A percentile compares a stretch with the other conserved stretches of the same genome.
phyloP scores from a whole-genome alignment of 306 rosid species.

The Begonia loranthoides region DNA sequence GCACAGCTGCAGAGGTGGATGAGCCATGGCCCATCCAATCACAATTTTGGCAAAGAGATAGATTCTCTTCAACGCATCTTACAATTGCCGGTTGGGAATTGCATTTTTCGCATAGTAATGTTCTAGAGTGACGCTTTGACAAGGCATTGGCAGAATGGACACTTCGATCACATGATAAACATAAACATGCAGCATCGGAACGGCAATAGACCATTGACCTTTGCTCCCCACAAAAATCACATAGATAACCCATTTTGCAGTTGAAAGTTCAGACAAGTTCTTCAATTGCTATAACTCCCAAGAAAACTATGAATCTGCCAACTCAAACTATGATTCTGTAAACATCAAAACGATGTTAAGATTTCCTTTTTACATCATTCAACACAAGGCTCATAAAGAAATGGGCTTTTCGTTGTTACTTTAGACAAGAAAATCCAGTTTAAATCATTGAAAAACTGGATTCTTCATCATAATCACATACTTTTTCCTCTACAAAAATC shows the following conservation, averaged over 20 bases:
- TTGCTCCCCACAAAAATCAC: slow-evolving; percentile 87
- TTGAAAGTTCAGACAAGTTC: neutral
- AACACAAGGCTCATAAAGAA: too few relatives aligned
- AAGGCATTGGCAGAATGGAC: slow-evolving; percentile 93
- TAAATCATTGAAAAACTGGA: too few relatives aligned
- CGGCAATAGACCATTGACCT: slow-evolving; percentile 93
- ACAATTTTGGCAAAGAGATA: slow-evolving; percentile 92
- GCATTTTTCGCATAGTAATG: slow-evolving; percentile 81
- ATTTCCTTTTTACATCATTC: too few relatives aligned
- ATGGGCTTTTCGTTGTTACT: too few relatives aligned
- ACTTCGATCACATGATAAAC: slow-evolving; percentile 85
- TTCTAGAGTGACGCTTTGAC: slow-evolving; percentile 82
- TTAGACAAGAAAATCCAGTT: too few relatives aligned
- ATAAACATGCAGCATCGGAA: slow-evolving; percentile 81
- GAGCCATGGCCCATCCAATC: slow-evolving; percentile 79
- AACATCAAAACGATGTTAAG: too few relatives aligned
- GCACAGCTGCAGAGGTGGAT: slow-evolving; percentile 44
- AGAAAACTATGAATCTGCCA: too few relatives aligned
- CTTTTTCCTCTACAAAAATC: too few relatives aligned
- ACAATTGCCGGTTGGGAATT: slow-evolving; percentile 61
- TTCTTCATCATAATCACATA: too few relatives aligned
- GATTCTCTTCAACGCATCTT: slow-evolving; percentile 64
- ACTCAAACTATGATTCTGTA: too few relatives aligned
- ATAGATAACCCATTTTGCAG: slow-evolving; percentile 64
- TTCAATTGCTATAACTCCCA: too few relatives aligned